Percentiles rank a stretch among this genome's conserved stretches.
phyloP scores from a whole-genome alignment of 1,139 yeast species.

The Starmera stellimalicola region DNA sequence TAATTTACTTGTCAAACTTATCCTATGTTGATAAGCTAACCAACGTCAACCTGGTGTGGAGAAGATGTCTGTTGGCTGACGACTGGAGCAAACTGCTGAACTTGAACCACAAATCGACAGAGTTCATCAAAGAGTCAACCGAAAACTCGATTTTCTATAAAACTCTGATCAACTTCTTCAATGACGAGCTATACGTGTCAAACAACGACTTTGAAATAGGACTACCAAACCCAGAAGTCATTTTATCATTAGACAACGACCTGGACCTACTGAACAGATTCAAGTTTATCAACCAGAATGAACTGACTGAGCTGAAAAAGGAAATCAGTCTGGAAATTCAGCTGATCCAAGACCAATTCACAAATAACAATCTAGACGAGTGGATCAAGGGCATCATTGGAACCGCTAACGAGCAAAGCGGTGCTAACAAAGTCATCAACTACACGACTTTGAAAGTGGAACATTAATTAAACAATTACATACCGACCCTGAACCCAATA shows the following conservation, averaged over 20 bases:
- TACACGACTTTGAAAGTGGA: conserved; percentile 24
- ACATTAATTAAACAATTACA: too few relatives aligned
- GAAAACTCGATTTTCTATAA: conserved; percentile 38
- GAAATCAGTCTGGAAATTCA: conserved; percentile 21
- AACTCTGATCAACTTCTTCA: conserved; percentile 29
- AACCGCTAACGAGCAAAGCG: conserved; percentile 25
- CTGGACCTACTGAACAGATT: conserved; percentile 15
- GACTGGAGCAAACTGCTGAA: conserved; percentile 43
- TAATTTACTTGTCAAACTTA: conserved; percentile 25
- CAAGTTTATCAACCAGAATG: conserved; percentile 15
- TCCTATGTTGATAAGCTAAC: conserved; percentile 22
- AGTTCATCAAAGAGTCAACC: conserved; percentile 30
- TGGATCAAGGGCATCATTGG: conserved; percentile 30
- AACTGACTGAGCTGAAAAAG: conserved; percentile 16
- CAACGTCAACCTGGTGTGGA: conserved; percentile 43
- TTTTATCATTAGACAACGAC: conserved; percentile 12
- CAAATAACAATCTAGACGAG: conserved; percentile 20
- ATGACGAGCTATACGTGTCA: conserved; percentile 21
- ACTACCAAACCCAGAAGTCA: conserved; percentile 19
- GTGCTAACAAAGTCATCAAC: conserved; percentile 24
- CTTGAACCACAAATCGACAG: conserved; percentile 35
- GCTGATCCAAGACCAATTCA: conserved; percentile 16
- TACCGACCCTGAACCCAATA: too few relatives aligned
- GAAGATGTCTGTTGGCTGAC: conserved; percentile 51
- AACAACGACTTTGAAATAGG: conserved; percentile 17